Evolutionary conservation across 352 stramenopile species (phyloP), one percentile per base, ranked within the genome.

Genomic region (Phytopythium vexans): DNA sequence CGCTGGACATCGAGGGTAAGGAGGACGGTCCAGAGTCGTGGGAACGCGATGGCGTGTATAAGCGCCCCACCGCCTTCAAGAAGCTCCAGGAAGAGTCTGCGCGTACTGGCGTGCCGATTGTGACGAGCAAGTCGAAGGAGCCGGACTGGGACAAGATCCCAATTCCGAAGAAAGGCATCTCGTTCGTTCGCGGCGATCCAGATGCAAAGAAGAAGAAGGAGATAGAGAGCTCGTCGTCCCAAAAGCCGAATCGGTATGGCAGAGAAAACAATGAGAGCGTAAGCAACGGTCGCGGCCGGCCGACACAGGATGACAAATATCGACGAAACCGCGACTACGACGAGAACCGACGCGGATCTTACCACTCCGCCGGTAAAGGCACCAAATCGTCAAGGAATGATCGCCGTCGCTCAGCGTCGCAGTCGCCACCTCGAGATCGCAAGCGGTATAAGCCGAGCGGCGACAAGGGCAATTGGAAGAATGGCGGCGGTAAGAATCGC

Each of bases 21-120:
- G 70, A 79, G 40, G 72, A 60, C 49, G 46, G 49, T n/a, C 44
- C 56, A 32, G 63, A 64, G 34, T 54, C 56, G 49, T 56, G 63
- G 4, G 70, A 83, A 21, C 60, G 60, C 4, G 53, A 61, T 33
- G 48, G 61, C 38, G 52, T 49, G 41, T 81, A 65, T 63, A 86
- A 86, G 52, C 72, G 75, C n/a, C 68, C 75, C 14, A 84, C 38
- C 56, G 59, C 49, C 12, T 83, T 84, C 65, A 82, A 74, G 47
- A 86, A 78, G 43, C 64, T 77, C 44, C 62, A 82, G 34, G 68
- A 74, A 16, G 68, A 81, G 55, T 61, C 61, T 54, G 63, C 62
- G 10, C 57, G 65, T 51, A 75, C 66, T 40, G 72, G 70, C n/a
- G 68, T 67, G 6, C 27, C 67, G 4, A 63, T 78, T 27, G 66